Percentiles rank a stretch among this genome's conserved stretches.
phyloP scores from a whole-genome alignment of 805 yeast species.

The Pichia insulana region DNA sequence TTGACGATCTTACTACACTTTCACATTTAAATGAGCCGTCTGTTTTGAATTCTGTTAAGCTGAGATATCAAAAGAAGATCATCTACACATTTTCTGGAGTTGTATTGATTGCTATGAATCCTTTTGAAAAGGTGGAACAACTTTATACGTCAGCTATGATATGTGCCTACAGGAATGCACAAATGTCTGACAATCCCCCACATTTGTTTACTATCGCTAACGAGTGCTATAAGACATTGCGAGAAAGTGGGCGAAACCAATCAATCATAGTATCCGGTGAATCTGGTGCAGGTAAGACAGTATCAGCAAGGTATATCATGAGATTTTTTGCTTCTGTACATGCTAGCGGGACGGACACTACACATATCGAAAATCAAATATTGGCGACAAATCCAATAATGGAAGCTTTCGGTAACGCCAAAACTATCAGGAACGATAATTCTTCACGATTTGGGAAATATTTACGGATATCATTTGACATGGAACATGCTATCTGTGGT shows the following conservation, averaged over 20 bases:
- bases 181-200: constrained; percentile 91
- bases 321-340: constrained; percentile 95
- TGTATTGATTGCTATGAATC: constrained; percentile 91
- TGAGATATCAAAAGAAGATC: constrained; percentile 77
- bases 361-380: constrained; percentile 81
- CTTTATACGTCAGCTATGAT: constrained; percentile 84
- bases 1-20: constrained; percentile 89
- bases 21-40: constrained; percentile 95
- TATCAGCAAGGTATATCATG: constrained; percentile 94
- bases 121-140: constrained; percentile 85
- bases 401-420: constrained; percentile 98
- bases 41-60: constrained; percentile 86
- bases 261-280: constrained; percentile 98
- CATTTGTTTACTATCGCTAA: constrained; percentile 96
- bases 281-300: constrained; percentile 98
- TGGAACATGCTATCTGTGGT: constrained; percentile 72
- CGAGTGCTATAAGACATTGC: constrained; percentile 92
- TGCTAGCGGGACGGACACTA: constrained; percentile 35
- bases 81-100: constrained; percentile 96
- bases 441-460: constrained; percentile 97
- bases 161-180: constrained; percentile 85
- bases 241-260: constrained; percentile 72
- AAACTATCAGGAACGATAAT: constrained; percentile 93
- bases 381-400: constrained; percentile 94
- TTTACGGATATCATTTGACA: constrained; percentile 79